phyloP scores from a whole-genome alignment of 352 stramenopile genomes.

The Phytophthora nicotianae region DNA sequence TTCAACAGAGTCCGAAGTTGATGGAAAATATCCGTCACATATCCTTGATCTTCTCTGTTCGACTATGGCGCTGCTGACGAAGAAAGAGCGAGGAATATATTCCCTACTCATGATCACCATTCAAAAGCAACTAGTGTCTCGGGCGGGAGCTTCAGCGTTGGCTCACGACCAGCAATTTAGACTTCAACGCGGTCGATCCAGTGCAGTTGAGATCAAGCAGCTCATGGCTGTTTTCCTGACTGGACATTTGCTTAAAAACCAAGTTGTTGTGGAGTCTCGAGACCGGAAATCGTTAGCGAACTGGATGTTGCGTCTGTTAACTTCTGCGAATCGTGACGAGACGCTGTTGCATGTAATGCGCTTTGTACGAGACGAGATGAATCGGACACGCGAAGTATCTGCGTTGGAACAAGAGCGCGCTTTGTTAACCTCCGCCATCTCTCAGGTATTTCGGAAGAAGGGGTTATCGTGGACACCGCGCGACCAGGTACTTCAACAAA shows the following conservation, averaged over 20 bases:
- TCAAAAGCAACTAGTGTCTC: conserved; percentile 78
- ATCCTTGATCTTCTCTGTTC: conserved; percentile 73
- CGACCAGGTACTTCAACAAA: conserved; percentile 21
- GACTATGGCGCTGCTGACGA: conserved; percentile 71
- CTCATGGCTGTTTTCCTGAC: conserved; percentile 83
- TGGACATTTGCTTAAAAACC: conserved; percentile 63
- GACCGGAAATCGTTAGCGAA: conserved; percentile 67
- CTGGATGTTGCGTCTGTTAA: conserved; percentile 76
- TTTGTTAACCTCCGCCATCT: conserved; percentile 37
- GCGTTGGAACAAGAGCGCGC: conserved; percentile 34
- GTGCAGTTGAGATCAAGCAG: conserved; percentile 62
- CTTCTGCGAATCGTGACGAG: conserved; percentile 59
- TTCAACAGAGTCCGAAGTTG: conserved; percentile 27
- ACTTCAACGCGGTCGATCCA: conserved; percentile 21
- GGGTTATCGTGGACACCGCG: conserved; percentile 35
- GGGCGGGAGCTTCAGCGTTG: conserved; percentile 24
- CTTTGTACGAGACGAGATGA: conserved; percentile 60
- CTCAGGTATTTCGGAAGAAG: conserved; percentile 58
- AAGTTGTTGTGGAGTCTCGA: conserved; percentile 52
- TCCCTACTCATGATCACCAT: conserved; percentile 87
- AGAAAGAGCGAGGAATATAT: conserved; percentile 69
- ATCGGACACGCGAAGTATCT: conserved; percentile 22
- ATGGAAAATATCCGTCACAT: conserved; percentile 55
- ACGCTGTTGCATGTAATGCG: conserved; percentile 68
- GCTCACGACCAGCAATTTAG: conserved; percentile 34